A percentile compares a stretch with the other conserved stretches of the same genome.
These are phyloP conservation scores for Podaxis sp. DNA, from an alignment of 768 basidiomycete genomes.

Conservation along the genomic window DNA sequence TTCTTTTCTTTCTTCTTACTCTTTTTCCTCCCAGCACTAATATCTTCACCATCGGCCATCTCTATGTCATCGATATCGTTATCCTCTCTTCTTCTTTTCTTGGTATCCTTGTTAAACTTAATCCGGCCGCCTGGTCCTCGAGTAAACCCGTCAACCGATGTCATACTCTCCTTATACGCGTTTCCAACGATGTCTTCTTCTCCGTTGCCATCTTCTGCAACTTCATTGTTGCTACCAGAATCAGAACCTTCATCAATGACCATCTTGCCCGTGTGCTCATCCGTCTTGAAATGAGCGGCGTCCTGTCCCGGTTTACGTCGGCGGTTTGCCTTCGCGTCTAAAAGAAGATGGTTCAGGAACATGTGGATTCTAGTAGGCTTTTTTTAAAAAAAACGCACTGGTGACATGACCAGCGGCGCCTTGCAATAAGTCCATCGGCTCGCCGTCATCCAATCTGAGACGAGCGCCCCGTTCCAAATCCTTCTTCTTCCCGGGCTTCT, in stretches of 20 bases:
- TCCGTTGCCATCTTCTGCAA: slow-evolving; percentile 31
- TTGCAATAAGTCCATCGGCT: slow-evolving; percentile 92
- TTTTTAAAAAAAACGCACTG: slow-evolving; percentile 40
- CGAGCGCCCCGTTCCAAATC: slow-evolving; percentile 44
- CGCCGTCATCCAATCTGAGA: slow-evolving; percentile 82
- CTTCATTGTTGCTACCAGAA: slow-evolving; percentile 35
- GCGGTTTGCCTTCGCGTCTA: slow-evolving; percentile 43
- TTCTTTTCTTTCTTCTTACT: slow-evolving; percentile 41
- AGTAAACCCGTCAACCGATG: slow-evolving; percentile 86
- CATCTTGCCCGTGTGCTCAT: slow-evolving; percentile 79
- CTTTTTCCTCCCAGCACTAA: slow-evolving; percentile 41
- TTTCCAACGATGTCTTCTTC: slow-evolving; percentile 53
- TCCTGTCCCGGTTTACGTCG: slow-evolving; percentile 83
- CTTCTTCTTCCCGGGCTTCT: slow-evolving; percentile 27
- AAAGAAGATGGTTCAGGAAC: slow-evolving; percentile 3
- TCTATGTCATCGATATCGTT: slow-evolving; percentile 38
- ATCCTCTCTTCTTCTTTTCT: slow-evolving; percentile 80
- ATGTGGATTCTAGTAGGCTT: neutral
- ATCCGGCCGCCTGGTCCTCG: slow-evolving; percentile 79
- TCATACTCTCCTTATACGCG: slow-evolving; percentile 81
- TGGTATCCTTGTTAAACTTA: slow-evolving; percentile 97
- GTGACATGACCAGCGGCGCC: slow-evolving; percentile 70
- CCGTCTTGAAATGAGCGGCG: slow-evolving; percentile 80
- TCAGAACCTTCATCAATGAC: slow-evolving; percentile 61
- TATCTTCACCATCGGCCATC: slow-evolving; percentile 66